phyloP scores from a whole-genome alignment of 495 filamentous ascomycete species.

The Aspergillus asperescens region DNA sequence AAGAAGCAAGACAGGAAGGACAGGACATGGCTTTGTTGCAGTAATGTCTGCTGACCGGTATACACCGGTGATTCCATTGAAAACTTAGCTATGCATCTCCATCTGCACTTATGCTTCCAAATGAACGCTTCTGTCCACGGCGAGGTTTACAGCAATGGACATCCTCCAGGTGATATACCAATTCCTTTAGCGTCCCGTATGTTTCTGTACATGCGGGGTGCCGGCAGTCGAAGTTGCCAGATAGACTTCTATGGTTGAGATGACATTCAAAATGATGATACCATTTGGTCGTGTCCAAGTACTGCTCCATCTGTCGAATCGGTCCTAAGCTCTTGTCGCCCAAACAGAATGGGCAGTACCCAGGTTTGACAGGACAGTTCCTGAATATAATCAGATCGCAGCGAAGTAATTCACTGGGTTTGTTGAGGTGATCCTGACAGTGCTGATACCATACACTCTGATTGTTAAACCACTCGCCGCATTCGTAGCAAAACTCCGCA shows the following conservation, averaged over 20 bases:
- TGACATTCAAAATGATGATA: conserved; percentile 4
- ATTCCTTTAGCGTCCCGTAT: neutral
- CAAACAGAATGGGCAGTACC: conserved; percentile 4
- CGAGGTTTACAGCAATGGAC: conserved; percentile 4
- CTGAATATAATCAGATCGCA: conserved; percentile 3
- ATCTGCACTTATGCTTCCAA: too few species aligned
- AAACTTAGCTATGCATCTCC: too few species aligned
- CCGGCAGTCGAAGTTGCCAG: neutral
- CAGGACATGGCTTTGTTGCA: too few species aligned
- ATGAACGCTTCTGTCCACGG: neutral
- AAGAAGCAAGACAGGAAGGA: too few species aligned
- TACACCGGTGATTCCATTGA: too few species aligned
- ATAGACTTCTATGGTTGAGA: neutral
- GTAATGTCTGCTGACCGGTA: too few species aligned
- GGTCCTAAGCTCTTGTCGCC: neutral
- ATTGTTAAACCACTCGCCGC: conserved; percentile 12
- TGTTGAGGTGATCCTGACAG: neutral
- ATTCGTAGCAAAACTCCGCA: conserved; percentile 15
- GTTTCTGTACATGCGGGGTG: conserved; percentile 2
- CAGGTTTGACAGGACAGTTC: conserved; percentile 5
- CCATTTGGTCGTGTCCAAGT: conserved; percentile 1
- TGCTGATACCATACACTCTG: conserved; percentile 6
- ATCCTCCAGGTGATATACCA: neutral
- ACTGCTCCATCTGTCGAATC: neutral
- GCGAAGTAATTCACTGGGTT: neutral